Evolutionary conservation across 2,329 filamentous ascomycete species (phyloP).

Genomic region (Ceratocystis smalleyi): DNA sequence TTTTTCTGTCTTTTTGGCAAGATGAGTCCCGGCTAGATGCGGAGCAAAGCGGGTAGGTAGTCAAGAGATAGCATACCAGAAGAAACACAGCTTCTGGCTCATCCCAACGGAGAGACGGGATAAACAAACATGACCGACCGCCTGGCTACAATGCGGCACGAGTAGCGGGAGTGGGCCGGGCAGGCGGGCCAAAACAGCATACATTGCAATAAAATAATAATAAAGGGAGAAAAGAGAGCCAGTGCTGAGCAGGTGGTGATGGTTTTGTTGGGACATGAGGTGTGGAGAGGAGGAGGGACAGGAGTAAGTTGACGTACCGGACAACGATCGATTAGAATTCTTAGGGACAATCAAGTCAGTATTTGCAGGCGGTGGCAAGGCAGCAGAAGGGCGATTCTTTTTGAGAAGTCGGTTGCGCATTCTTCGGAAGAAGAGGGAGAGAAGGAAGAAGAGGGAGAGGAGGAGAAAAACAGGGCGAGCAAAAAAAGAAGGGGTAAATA

Average conservation of each 20-base stretch:
- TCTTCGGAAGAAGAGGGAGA: constrained; percentile 5
- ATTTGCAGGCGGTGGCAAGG: background rate
- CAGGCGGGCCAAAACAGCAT: background rate
- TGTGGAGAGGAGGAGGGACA: background rate
- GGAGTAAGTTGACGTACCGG: constrained; percentile 10
- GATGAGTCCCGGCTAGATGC: background rate
- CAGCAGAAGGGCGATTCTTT: constrained; percentile 14
- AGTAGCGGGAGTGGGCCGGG: background rate
- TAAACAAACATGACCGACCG: background rate
- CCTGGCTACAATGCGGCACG: background rate
- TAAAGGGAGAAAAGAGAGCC: background rate
- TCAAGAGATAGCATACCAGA: background rate
- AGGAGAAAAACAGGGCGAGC: constrained; percentile 6
- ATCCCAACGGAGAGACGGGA: background rate
- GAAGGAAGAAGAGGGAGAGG: constrained; percentile 3
- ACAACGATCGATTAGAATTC: constrained; percentile 6
- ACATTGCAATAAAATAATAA: background rate
- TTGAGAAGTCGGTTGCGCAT: constrained; percentile 16
- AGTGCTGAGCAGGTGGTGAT: background rate
- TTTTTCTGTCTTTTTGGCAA: background rate
- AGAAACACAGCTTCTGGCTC: background rate
- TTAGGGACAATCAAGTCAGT: constrained; percentile 6
- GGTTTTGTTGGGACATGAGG: background rate
- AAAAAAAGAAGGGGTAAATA: constrained; percentile 6
- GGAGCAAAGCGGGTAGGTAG: background rate